A percentile compares a stretch with the other conserved stretches of the same genome.
Conservation (phyloP, 305 asterid species). For the Petunia hybrid region DNA sequence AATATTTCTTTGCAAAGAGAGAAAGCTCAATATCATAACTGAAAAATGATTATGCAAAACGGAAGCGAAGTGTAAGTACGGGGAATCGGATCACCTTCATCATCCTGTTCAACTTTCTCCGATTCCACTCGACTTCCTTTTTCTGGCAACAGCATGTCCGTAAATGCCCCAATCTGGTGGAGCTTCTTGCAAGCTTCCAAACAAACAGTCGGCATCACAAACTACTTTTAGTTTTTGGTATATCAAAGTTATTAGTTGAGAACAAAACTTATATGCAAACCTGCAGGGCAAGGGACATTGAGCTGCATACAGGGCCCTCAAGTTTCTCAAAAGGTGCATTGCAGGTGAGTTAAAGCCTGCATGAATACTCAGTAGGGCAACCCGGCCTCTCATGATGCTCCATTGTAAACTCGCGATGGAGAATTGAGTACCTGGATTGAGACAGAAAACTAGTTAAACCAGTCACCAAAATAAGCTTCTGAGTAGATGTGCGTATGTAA, state of each 20-base stretch:
- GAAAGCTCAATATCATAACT: background rate
- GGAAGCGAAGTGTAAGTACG: slow-evolving; percentile 66
- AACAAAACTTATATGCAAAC: slow-evolving; percentile 48
- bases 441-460: slow-evolving; percentile 25
- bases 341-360: slow-evolving; percentile 99
- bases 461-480: slow-evolving; percentile 20
- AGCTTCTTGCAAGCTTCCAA: slow-evolving; percentile 99
- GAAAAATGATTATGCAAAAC: background rate
- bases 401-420: slow-evolving; percentile 96
- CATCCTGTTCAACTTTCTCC: slow-evolving; percentile 84
- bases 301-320: slow-evolving; percentile 95
- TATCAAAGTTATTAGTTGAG: slow-evolving; percentile 24
- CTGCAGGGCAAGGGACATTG: slow-evolving; percentile 99
- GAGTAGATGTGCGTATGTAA: slow-evolving; percentile 24
- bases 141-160: slow-evolving; percentile 99
- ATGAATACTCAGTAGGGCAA: slow-evolving; percentile 82
- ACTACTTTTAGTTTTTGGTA: slow-evolving; percentile 15
- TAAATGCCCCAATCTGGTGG: slow-evolving; percentile 99
- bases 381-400: slow-evolving; percentile 87
- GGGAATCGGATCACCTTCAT: slow-evolving; percentile 94
- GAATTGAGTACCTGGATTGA: slow-evolving; percentile 83
- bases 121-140: slow-evolving; percentile 81
- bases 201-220: slow-evolving; percentile 82
- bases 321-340: slow-evolving; percentile 98
- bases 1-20: background rate